Evolutionary conservation across 306 rosid species (phyloP), one percentile per base, ranked within the genome.

Genomic region (Comarum palustre): DNA sequence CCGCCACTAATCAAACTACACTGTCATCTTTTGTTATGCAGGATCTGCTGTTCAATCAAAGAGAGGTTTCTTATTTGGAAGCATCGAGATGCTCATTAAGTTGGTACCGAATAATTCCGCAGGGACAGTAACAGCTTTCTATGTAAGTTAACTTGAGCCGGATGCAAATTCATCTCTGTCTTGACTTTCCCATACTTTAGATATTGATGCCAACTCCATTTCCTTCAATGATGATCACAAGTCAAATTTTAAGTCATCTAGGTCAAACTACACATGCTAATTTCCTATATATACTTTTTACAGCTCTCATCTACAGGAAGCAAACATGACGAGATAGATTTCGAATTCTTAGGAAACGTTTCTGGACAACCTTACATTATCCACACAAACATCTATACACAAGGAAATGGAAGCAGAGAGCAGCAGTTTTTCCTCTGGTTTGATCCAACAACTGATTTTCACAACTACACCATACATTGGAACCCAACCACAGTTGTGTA

Each of bases 381-480:
- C 64, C 97, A 91, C 78, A 94, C 97, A 76, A 91, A 91, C 70
- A 43, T 91, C 6, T 88, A 73, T 57, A 77, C 86, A 42, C 82
- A 80, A 51, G 98, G 98, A 79, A 81, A 75, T 61, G 98, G 98
- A 83, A 85, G 82, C 80, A 84, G 69, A 24, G 98, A 93, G 81
- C 92, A 93, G 64, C 96, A 89, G 66, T 89, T 94, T 79, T 75
- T 86, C 69, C 92, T 60, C 74, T 94, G 98, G 98, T 91, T 94
- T 71, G 92, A 91, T 50, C 97, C 97, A n/a, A 78, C 90, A 0
- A 79, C 94, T 42, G 88, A 81, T 78, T 94, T 76, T 77, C 97
- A 94, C 82, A 94, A 86, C 84, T 94, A 94, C 86, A 89, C 91
- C 79, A 86, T 89, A 69, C 97, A 87, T n/a, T 94, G 97, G 98